These are phyloP conservation scores for Stephania japonica DNA, from an alignment of 164 flowering plant species.

Conservation along the genomic window DNA sequence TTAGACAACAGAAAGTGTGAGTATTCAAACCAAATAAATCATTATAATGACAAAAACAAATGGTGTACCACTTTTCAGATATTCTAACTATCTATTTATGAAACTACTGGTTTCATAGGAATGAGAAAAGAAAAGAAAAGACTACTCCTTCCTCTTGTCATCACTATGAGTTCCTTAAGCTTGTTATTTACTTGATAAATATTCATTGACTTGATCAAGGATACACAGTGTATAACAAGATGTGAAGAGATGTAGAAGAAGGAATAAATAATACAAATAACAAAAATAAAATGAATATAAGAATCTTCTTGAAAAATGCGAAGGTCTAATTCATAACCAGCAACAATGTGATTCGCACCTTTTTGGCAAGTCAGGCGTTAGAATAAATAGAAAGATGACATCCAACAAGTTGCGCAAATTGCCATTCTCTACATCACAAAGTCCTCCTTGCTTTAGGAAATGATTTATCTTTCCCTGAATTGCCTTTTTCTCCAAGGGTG, in stretches of 20 bases:
- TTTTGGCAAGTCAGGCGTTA: constrained; percentile 82
- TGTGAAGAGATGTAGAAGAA: background rate
- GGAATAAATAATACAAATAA: background rate
- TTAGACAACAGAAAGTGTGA: too few relatives aligned
- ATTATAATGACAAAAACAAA: background rate
- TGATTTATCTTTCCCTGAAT: constrained; percentile 40
- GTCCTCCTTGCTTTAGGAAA: constrained; percentile 33
- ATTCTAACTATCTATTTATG: background rate
- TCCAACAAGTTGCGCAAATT: constrained; percentile 20
- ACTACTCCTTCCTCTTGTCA: background rate
- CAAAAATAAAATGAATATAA: background rate
- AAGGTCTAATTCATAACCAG: background rate
- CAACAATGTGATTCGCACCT: constrained; percentile 36
- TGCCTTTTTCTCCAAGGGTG: constrained; percentile 34
- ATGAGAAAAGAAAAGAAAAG: background rate
- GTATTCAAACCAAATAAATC: background rate
- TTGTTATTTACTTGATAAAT: background rate
- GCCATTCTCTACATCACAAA: constrained; percentile 19
- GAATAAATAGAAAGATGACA: constrained; percentile 58
- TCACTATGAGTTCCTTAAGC: background rate
- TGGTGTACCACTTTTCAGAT: background rate
- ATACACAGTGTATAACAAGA: background rate
- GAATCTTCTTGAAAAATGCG: background rate
- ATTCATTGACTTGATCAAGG: background rate
- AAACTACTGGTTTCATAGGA: background rate